Evolutionary conservation across 2,329 filamentous ascomycete species (phyloP), one percentile per base, ranked within the genome.

Genomic region (Shiraia sp.): DNA sequence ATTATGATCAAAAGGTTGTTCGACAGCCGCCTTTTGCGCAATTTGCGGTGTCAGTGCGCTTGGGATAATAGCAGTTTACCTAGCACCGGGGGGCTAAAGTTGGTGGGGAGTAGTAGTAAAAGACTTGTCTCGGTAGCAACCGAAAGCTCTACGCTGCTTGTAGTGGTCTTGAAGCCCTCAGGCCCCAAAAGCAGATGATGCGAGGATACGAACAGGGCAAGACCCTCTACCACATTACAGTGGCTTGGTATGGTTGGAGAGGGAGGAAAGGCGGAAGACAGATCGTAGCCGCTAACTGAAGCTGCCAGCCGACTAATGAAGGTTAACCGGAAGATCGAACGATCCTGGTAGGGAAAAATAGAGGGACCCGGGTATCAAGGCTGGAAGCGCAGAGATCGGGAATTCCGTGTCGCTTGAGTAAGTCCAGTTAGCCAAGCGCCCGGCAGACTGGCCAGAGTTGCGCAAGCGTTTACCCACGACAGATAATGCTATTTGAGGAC

Each of bases 91-190:
- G n/a, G n/a, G n/a, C n/a, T n/a, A n/a, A n/a, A n/a, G n/a, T n/a
- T n/a, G n/a, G n/a, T n/a, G n/a, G n/a, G n/a, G n/a, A n/a, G n/a
- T n/a, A n/a, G n/a, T n/a, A n/a, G n/a, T n/a, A n/a, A n/a, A n/a
- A n/a, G n/a, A n/a, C n/a, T 49, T 30, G 42, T 50, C 48, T 68
- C 65, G 66, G 66, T 42, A 65, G 50, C 47, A 64, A 59, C 64
- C 66, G 67, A 69, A 50, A 51, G 51, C 50, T 42, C 53, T 42
- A 45, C 53, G n/a, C n/a, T n/a, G n/a, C n/a, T n/a, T n/a, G n/a
- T n/a, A n/a, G n/a, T n/a, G n/a, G n/a, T n/a, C n/a, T n/a, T n/a
- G n/a, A n/a, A n/a, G n/a, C n/a, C n/a, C n/a, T n/a, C n/a, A n/a
- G n/a, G n/a, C n/a, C n/a, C n/a, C n/a, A n/a, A n/a, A 35, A 9